Evolutionary conservation across 495 filamentous ascomycete genomes (phyloP), one percentile per base, ranked within the genome.

Genomic region (Zalerion maritima): DNA sequence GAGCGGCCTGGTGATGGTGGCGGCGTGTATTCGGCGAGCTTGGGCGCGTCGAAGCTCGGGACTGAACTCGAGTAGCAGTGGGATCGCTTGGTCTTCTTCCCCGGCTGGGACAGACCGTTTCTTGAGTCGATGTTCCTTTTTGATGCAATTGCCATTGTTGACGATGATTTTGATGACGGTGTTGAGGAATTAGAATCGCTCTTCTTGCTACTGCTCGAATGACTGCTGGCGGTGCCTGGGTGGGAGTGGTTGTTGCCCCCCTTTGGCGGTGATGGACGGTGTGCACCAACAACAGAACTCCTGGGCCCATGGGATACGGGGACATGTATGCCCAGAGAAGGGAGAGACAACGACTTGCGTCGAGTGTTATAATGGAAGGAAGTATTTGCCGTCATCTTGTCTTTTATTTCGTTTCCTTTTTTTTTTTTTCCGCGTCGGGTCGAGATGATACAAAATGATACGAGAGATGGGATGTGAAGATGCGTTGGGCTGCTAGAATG

Each of bases 341-440:
- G 81, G 40, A 97, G 65, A 18, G 89, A 97, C 46, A 97, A 58
- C 48, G 85, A 93, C 62, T 96, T 97, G 55, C 89, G 77, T 57
- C 89, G 79, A 37, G 89, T 97, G 56, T 97, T 94, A 69, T 94
- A 94, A 18, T 16, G 15, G 7, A 13, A 13, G 10, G 6, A 14
- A 10, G 5, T 24, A 24, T 32, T n/a, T 28, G 5, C n/a, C n/a
- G n/a, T n/a, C n/a, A n/a, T n/a, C n/a, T n/a, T n/a, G n/a, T n/a
- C n/a, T n/a, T n/a, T n/a, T n/a, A n/a, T n/a, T n/a, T n/a, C n/a
- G n/a, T n/a, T n/a, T n/a, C n/a, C n/a, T n/a, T n/a, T n/a, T n/a
- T n/a, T n/a, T n/a, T n/a, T n/a, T n/a, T n/a, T n/a, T n/a, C n/a
- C n/a, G n/a, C n/a, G n/a, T n/a, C n/a, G n/a, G 4, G 26, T 28